Percentiles rank a stretch among this genome's conserved stretches.
These are phyloP conservation scores for Stentor coeruleus DNA, from an alignment of 73 alveolate species.

Conservation along the genomic window DNA sequence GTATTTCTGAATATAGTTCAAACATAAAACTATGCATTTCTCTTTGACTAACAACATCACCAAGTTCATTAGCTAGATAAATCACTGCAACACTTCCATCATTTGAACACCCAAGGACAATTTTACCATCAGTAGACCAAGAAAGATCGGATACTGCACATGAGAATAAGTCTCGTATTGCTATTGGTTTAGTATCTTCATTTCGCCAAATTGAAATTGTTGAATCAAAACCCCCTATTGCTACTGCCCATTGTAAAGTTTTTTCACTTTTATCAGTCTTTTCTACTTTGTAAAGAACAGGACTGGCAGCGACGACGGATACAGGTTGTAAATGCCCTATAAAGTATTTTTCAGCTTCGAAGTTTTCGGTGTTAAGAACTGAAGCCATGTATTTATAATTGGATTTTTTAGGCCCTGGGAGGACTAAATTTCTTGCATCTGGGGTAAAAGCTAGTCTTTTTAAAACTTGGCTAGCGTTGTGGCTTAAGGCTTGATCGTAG, in stretches of 20 bases:
- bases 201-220: slow-evolving; percentile 1
- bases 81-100: slow-evolving; percentile 12
- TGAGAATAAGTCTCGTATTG: background rate
- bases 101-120: background rate
- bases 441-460: background rate
- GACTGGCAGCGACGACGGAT: slow-evolving; percentile 13
- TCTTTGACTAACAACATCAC: background rate
- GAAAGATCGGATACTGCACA: slow-evolving; percentile 24
- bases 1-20: background rate
- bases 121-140: slow-evolving; percentile 9
- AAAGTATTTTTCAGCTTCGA: slow-evolving; percentile 3
- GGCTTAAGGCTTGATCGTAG: background rate
- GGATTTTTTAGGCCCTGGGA: slow-evolving; percentile 19
- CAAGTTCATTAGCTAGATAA: background rate
- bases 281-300: background rate
- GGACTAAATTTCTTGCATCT: slow-evolving; percentile 5
- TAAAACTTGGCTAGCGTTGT: slow-evolving; percentile 1
- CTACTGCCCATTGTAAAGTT: background rate
- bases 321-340: slow-evolving; percentile 9
- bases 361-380: background rate
- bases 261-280: no score
- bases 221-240: slow-evolving; percentile 22
- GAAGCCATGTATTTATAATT: background rate
- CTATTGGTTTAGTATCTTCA: background rate
- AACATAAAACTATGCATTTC: slow-evolving; percentile 4